Evolutionary conservation across 768 basidiomycete species (phyloP), one percentile per base, ranked within the genome.

Genomic region (Pulveroboletus sp.): DNA sequence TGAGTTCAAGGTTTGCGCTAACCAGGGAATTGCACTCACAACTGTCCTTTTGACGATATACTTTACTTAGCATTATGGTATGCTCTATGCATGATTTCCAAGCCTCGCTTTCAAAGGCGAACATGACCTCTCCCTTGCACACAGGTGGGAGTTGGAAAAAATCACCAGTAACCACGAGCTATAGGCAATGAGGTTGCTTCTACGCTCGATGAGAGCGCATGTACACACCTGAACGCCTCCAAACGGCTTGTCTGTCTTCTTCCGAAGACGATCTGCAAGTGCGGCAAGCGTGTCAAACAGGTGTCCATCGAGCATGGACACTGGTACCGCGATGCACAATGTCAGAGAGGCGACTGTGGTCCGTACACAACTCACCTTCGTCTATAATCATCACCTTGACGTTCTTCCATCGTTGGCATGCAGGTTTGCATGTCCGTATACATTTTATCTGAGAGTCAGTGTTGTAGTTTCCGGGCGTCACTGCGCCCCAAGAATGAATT

Each of bases 31-130:
- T 8, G 30, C 8, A 47, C 80, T 55, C 54, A 86, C 86, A 68
- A 39, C 77, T 73, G 60, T 88, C 86, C 46, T 82, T 87, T 62
- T 90, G 88, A 26, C 88, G 68, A 66, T 86, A 89, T 5, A 90
- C 88, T 56, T 85, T 80, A 5, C 75, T 82, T 3, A 91, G 72
- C 44, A 78, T 83, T 50, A 88, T 75, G 1, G 80, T 86, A 43
- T 73, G 68, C 43, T 80, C 73, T 42, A 83, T 71, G 55, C 80
- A 79, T 6, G 69, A 39, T 8, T 54, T 58, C 67, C 65, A 68
- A 26, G 59, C 70, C 21, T 75, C 69, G 15, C 82, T 80, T 57
- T 88, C 82, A 60, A 87, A 88, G 0, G 80, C 81, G 54, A 87
- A 87, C 55, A 77, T 78, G 1, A 77, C 74, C 7, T 67, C 54